Base-by-base conservation (phyloP, 192 early-diverging fungal species). In the Mycoemilia scoparia region DNA sequence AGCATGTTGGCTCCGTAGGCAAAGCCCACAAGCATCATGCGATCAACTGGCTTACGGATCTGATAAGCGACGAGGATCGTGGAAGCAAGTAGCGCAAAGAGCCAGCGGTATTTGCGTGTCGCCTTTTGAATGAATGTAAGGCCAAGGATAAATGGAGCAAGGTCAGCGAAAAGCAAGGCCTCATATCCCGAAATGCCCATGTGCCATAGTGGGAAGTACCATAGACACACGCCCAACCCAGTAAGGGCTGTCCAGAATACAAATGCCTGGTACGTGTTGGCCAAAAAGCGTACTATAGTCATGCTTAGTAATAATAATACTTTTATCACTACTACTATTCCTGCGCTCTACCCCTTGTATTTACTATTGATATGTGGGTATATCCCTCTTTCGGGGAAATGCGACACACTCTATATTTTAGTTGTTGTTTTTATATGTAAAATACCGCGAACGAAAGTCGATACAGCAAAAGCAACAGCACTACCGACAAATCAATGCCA, bases 171-270 rank as follows among this genome's bases (percentile, higher is more conserved):
- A 42, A 84, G 51, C 20, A 71, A 71, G 4, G 68, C 71, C 44
- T 84, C 81, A 42, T 71, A 81, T 33, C 81, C 81, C 9, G 78
- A 81, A 45, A 84, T 67, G 3, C 81, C 81, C 81, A 84, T 84
- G 51, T 79, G 67, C 74, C 78, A 84, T 21, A 84, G 54, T 14
- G 81, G 81, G 45, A 84, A 84, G 47, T 84, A 84, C 80, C 80
- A 76, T 36, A 70, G 71, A 32, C 73, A 63, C 18, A 79, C 31
- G 0, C 73, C 67, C 7, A 84, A 49, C 19, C 77, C 68, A 1
- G 81, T 84, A 42, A 79, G 54, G 46, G 76, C 73, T n/a, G 81
- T 77, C 81, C 81, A 84, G 43, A 76, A 81, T 15, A 81, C 62
- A 48, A 79, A 84, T 37, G 70, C 69, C 69, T 52, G 64, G 36